These are phyloP conservation scores for Microsporum ferrugineum DNA, from an alignment of 2,329 filamentous ascomycete species.

Conservation along the genomic window DNA sequence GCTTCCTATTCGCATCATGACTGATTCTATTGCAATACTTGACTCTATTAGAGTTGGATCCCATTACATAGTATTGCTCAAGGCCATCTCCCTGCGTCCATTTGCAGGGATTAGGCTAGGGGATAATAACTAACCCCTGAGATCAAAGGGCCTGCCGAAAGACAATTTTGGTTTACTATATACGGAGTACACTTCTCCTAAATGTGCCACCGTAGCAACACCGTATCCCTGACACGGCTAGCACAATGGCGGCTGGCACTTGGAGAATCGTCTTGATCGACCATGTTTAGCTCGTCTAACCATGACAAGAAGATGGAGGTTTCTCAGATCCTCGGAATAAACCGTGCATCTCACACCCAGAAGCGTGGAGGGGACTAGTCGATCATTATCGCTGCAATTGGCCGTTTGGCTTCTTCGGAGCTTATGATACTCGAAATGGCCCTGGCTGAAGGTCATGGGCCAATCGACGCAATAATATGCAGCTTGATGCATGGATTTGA, in stretches of 20 bases:
- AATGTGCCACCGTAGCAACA: neutral
- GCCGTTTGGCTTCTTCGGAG: neutral
- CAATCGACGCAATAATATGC: neutral
- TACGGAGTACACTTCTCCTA: neutral
- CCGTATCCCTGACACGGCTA: neutral
- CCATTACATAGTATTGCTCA: too few relatives aligned
- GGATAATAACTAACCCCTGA: neutral
- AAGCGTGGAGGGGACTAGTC: neutral
- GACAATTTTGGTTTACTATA: neutral
- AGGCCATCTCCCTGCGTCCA: neutral
- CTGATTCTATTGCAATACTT: neutral
- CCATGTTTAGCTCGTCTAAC: neutral
- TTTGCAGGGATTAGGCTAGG: neutral
- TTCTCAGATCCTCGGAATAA: neutral
- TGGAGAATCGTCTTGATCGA: neutral
- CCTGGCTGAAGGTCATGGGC: neutral
- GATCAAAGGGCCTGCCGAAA: neutral
- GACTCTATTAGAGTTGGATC: neutral
- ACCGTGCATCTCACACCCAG: neutral
- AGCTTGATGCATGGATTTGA: neutral
- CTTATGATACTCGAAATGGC: neutral
- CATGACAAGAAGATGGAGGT: neutral
- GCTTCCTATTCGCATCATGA: neutral
- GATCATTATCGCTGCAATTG: neutral
- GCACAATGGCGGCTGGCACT: neutral